A percentile compares a stretch with the other conserved stretches of the same genome.
These are phyloP conservation scores for Spinellus fusiger DNA, from an alignment of 192 early-diverging fungal genomes.

Conservation along the genomic window DNA sequence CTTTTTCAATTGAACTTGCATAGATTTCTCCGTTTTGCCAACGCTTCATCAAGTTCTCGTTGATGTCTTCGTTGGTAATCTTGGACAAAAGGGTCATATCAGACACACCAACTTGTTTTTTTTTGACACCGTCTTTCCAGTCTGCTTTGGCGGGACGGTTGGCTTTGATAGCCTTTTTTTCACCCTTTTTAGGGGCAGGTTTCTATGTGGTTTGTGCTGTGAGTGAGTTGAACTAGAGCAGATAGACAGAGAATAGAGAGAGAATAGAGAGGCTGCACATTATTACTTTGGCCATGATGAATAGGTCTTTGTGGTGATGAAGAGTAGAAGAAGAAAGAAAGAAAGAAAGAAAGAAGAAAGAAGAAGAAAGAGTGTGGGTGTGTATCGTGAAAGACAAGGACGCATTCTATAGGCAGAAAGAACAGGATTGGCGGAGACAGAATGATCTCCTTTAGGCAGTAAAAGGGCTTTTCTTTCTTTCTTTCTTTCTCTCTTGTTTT, in stretches of 20 bases:
- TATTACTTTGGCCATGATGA: too few species aligned
- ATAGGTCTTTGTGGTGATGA: neutral
- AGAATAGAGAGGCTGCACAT: too few species aligned
- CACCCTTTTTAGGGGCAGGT: constrained; percentile 17
- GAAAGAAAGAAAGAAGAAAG: neutral
- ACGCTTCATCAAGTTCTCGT: constrained; percentile 88
- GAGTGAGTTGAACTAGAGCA: too few species aligned
- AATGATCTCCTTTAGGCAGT: too few species aligned
- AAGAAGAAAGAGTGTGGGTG: neutral
- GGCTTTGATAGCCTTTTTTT: constrained; percentile 31
- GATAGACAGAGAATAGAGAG: too few species aligned
- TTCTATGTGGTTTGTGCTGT: too few species aligned
- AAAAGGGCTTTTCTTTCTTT: too few species aligned
- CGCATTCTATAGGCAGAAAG: too few species aligned
- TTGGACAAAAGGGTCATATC: constrained; percentile 93
- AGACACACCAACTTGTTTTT: constrained; percentile 74
- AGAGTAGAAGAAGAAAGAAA: neutral
- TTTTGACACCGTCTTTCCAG: constrained; percentile 70
- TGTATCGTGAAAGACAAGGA: too few species aligned
- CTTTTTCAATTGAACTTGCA: constrained; percentile 45
- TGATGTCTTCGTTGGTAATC: constrained; percentile 93
- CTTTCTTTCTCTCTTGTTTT: too few species aligned
- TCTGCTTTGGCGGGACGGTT: constrained; percentile 50
- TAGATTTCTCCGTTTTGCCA: constrained; percentile 85
- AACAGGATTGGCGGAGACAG: too few species aligned